Evolutionary conservation across 2,329 filamentous ascomycete species (phyloP), one percentile per base, ranked within the genome.

Genomic region (Hortaea werneckii): DNA sequence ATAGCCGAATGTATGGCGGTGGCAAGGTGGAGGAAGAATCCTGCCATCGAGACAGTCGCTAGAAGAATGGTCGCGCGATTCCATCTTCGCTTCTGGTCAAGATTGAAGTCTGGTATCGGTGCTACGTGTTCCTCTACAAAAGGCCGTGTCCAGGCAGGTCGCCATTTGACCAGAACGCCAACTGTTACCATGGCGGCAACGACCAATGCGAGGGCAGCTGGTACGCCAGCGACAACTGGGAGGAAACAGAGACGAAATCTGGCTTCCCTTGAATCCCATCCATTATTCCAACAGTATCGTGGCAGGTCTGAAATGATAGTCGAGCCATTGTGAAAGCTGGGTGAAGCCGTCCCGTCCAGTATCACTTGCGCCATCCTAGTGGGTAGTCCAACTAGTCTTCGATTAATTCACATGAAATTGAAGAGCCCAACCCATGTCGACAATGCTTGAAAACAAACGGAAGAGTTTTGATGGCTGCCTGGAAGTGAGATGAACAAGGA

Each of bases 121-220:
- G 54, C 47, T n/a, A 48, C 29, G 27, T 48, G 43, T 29, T 77
- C 74, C 12, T 67, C 55, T 12, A 79, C 61, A 49, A 80, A 79
- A 4, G 73, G 65, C 41, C 56, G 65, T 13, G 67, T 68, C 76
- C 77, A 80, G 62, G 54, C 60, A 30, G 77, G 71, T 37, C 66
- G 62, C 55, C 61, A 63, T 5, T 50, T 45, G n/a, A 56, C 49
- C 3, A 65, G 48, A 3, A 66, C 42, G 28, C 58, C 50, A 3
- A 69, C 34, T 5, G 59, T 52, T 48, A 68, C 65, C 6, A 52
- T 52, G n/a, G 69, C 41, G 2, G 70, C 50, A n/a, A 71, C 51
- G 12, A 67, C 32, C 27, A 54, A 60, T 37, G 59, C 65, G 11
- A 69, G 40, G 5, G 65, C 44, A 6, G 62, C 61, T 37, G 68